Evolutionary conservation across 805 yeast genomes (phyloP), one percentile per base, ranked within the genome.

Genomic region (Candida silvatica): DNA sequence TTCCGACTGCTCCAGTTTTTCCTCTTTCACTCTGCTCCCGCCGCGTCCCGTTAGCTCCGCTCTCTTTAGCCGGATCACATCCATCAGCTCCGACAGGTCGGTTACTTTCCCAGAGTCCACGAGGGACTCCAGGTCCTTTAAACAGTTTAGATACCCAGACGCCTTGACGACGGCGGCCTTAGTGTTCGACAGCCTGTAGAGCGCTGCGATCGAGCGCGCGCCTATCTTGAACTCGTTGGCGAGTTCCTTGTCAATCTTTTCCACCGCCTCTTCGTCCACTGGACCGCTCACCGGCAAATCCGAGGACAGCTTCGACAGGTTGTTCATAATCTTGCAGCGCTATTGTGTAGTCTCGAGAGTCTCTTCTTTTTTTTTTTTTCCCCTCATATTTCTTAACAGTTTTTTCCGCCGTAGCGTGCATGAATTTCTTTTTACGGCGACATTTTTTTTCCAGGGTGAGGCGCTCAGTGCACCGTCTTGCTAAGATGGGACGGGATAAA

Each of bases 191-290:
- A 77, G 54, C 32, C 84, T 57, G 45, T 80, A 81, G 20, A 80
- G 59, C 11, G 78, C 69, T 12, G 87, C 80, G 19, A 80, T 82
- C 5, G 82, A 69, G 37, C 77, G 70, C 19, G 87, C 87, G 5
- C 87, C 87, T 37, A 65, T 66, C 52, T 75, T 78, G 58, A 80
- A 80, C 48, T 78, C 80, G n/a, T 61, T 56, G 0, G 76, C 66
- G 20, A 80, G 61, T 31, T 79, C 80, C 29, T 56, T 59, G 39
- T 67, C 71, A 31, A 77, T 56, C 20, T 66, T 69, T 19, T 58
- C 54, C 1, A 74, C 52, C n/a, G 74, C 58, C 6, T 63, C 62
- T 24, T 69, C 69, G 28, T 61, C 64, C 8, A 72, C 59, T 3
- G 75, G 69, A 24, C 51, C 59, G 0, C 78, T 64, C 3, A 71